A percentile compares a stretch with the other conserved stretches of the same genome.
These are phyloP conservation scores for Kwoniella dejecticola DNA, from an alignment of 768 basidiomycete species.

Conservation along the genomic window DNA sequence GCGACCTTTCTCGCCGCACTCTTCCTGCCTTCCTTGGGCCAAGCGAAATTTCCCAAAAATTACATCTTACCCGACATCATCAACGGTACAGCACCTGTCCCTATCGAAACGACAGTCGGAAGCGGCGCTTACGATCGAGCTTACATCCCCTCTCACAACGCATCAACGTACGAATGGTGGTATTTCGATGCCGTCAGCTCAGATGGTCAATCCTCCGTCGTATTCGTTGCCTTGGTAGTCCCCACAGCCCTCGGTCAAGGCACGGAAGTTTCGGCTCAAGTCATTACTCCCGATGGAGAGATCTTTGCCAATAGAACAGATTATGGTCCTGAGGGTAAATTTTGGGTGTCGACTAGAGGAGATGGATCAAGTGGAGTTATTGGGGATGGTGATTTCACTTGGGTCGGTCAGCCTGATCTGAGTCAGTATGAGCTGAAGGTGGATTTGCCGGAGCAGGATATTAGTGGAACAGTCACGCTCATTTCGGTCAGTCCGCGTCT, in stretches of 20 bases:
- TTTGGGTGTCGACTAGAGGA: slow-evolving; percentile 10
- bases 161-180: slow-evolving; percentile 17
- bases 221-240: background rate
- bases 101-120: background rate
- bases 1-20: background rate
- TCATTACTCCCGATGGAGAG: slow-evolving; percentile 4
- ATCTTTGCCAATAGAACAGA: background rate
- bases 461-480: slow-evolving; percentile 8
- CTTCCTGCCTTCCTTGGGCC: background rate
- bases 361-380: slow-evolving; percentile 13
- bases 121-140: slow-evolving; percentile 3
- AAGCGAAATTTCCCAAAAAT: background rate
- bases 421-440: slow-evolving; percentile 5
- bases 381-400: slow-evolving; percentile 9
- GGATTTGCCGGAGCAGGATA: background rate
- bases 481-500: background rate
- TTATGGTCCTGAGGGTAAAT: background rate
- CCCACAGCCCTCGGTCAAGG: too few relatives aligned
- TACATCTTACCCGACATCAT: slow-evolving; percentile 3
- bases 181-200: slow-evolving; percentile 12
- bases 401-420: slow-evolving; percentile 13
- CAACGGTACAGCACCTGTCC: background rate
- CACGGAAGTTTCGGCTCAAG: background rate
- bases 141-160: slow-evolving; percentile 1
- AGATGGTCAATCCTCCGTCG: slow-evolving; percentile 6